Evolutionary conservation across 2,329 filamentous ascomycete genomes (phyloP).

Genomic region (Penicillium olsonii): DNA sequence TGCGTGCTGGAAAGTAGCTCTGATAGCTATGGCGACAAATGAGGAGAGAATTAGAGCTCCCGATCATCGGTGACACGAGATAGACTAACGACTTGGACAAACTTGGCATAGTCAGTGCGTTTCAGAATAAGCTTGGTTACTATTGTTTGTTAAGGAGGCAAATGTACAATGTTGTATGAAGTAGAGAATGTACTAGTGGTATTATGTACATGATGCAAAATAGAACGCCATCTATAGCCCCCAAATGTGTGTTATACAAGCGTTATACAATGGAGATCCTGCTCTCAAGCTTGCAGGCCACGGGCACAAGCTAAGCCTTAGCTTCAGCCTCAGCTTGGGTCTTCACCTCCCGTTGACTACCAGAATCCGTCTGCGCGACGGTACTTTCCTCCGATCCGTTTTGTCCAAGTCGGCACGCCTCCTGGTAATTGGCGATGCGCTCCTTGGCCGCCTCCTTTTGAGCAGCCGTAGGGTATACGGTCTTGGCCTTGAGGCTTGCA

Average conservation of each 20-base stretch:
- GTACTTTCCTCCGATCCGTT: background rate
- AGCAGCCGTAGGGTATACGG: conserved; percentile 25
- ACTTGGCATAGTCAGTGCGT: background rate
- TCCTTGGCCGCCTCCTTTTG: conserved; percentile 24
- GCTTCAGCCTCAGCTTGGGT: background rate
- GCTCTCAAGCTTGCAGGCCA: background rate
- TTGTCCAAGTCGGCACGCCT: background rate
- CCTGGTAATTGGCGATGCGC: conserved; percentile 3
- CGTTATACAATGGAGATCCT: conserved; percentile 16
- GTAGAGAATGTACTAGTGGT: conserved; percentile 14
- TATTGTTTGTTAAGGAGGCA: too few species aligned
- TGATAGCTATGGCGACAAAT: background rate
- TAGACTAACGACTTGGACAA: background rate
- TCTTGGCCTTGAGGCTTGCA: conserved; percentile 10
- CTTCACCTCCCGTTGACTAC: background rate
- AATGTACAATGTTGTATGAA: conserved; percentile 7
- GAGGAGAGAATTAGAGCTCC: background rate
- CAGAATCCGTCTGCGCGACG: background rate
- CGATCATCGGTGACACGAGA: background rate
- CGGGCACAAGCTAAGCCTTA: background rate
- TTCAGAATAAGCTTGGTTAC: background rate
- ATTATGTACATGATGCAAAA: conserved; percentile 18
- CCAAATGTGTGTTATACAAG: conserved; percentile 19
- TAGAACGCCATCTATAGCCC: conserved; percentile 18
- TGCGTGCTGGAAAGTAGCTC: conserved; percentile 11